Evolutionary conservation across 2,329 filamentous ascomycete genomes (phyloP).

Genomic region (Hypoxylon rubiginosum): DNA sequence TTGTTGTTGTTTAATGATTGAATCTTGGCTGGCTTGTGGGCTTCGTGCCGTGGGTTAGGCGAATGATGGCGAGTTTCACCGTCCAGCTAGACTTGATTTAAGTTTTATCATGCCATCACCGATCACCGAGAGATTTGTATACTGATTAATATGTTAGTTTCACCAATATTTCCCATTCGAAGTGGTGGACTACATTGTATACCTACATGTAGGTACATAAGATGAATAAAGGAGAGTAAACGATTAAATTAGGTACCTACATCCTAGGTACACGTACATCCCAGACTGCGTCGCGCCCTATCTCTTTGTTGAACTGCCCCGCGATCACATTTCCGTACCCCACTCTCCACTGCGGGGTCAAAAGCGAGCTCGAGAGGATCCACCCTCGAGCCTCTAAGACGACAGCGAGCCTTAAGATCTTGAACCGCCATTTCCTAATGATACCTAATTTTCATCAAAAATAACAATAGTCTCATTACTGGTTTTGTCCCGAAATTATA

Average conservation of each 20-base stretch:
- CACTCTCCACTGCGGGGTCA: slow-evolving; percentile 30
- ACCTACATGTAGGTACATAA: no score
- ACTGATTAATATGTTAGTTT: neutral
- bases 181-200: neutral
- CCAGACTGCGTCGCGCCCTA: slow-evolving; percentile 3
- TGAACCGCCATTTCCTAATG: no score
- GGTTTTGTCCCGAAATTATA: no score
- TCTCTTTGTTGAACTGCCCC: neutral
- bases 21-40: slow-evolving; percentile 3
- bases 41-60: neutral
- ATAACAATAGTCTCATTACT: no score
- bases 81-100: neutral
- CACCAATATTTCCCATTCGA: neutral
- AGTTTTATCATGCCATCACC: neutral
- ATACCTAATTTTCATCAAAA: no score
- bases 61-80: neutral
- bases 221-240: neutral
- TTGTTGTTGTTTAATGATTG: no score
- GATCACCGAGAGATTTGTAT: neutral
- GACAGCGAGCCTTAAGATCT: neutral
- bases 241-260: no score
- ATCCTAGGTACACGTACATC: no score
- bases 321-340: neutral
- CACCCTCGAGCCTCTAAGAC: no score
- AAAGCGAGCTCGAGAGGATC: no score